These are phyloP conservation scores for Pestalotiopsis sp. DNA, from an alignment of 2,329 filamentous ascomycete species.

Conservation along the genomic window DNA sequence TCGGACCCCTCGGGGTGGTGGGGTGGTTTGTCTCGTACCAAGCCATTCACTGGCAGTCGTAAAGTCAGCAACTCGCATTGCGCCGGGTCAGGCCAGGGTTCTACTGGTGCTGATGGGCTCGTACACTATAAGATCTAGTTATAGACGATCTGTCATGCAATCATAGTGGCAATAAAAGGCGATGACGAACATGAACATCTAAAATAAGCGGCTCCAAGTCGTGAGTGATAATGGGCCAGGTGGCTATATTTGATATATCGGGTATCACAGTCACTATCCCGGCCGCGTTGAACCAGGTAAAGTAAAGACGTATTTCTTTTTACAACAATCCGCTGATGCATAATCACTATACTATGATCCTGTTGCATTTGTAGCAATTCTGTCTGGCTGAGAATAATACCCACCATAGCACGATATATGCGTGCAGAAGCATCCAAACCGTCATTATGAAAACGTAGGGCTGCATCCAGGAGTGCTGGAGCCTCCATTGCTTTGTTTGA, in stretches of 20 bases:
- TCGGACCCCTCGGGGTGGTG: background rate
- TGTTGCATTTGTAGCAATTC: background rate
- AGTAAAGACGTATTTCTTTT: background rate
- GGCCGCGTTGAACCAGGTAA: background rate
- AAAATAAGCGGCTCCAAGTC: no score
- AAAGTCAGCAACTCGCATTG: slow-evolving; percentile 6
- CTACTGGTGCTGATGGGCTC: background rate
- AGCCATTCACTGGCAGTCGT: slow-evolving; percentile 5
- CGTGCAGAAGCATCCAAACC: no score
- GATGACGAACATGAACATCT: no score
- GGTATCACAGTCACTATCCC: no score
- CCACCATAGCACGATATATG: background rate
- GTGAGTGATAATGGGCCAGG: no score
- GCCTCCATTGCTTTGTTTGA: background rate
- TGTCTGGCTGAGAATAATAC: background rate
- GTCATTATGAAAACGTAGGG: background rate
- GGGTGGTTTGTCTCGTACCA: background rate
- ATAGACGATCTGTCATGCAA: no score
- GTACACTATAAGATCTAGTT: no score
- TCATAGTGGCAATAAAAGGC: no score
- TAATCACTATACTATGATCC: background rate
- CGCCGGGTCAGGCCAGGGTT: background rate
- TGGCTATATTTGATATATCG: no score
- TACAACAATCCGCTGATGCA: background rate
- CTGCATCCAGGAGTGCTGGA: background rate